A percentile compares a stretch with the other conserved stretches of the same genome.
phyloP scores from a whole-genome alignment of 73 alveolate species.

The Tetrahymena borealis region DNA sequence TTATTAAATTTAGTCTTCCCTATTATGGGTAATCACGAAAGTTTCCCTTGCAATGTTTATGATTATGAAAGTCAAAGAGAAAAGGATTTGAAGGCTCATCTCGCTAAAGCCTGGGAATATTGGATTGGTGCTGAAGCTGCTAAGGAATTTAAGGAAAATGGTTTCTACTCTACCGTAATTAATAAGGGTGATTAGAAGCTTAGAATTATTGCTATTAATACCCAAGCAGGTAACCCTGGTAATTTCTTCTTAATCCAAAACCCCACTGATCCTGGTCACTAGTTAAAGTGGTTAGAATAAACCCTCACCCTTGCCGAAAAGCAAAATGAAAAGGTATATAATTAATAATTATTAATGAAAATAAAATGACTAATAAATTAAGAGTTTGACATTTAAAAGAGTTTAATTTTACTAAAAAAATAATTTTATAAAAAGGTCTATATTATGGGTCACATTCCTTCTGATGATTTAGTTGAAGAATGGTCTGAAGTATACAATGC shows the following conservation, averaged over 20 bases:
- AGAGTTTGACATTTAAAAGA: neutral
- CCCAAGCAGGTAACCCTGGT: slow-evolving; percentile 39
- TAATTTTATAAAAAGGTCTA: neutral
- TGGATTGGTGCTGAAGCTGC: slow-evolving; percentile 43
- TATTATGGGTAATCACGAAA: slow-evolving; percentile 39
- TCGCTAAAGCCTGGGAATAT: slow-evolving; percentile 32
- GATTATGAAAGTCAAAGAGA: slow-evolving; percentile 31
- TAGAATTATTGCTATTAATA: slow-evolving; percentile 28
- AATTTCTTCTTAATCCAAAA: slow-evolving; percentile 26
- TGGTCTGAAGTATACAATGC: slow-evolving; percentile 45
- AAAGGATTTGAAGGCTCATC: slow-evolving; percentile 10
- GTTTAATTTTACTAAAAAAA: neutral
- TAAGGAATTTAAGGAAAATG: slow-evolving; percentile 23
- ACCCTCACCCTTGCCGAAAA: slow-evolving; percentile 15
- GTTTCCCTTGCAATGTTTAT: slow-evolving; percentile 29
- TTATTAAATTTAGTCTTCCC: too few relatives aligned
- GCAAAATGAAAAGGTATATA: neutral
- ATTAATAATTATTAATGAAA: neutral
- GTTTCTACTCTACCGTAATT: slow-evolving; percentile 16
- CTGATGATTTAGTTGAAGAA: slow-evolving; percentile 22
- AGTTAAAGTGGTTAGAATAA: slow-evolving; percentile 33
- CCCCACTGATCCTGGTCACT: slow-evolving; percentile 40
- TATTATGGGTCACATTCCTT: slow-evolving; percentile 34
- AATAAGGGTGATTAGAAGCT: neutral
- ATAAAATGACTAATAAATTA: neutral